phyloP scores from a whole-genome alignment of 177 flowering plant genomes.

The Telopea speciosissima region DNA sequence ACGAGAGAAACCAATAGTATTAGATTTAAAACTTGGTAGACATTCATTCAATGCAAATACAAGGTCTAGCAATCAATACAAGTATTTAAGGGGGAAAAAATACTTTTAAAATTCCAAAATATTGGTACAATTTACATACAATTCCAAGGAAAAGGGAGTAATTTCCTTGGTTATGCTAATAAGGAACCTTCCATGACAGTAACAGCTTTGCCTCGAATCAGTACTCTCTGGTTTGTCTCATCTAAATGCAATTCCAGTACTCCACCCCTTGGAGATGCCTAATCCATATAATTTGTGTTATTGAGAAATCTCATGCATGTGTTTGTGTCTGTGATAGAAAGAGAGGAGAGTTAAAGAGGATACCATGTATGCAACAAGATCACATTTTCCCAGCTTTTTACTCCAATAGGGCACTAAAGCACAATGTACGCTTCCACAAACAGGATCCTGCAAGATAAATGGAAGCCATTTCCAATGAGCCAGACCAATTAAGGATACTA shows the following conservation, averaged over 20 bases:
- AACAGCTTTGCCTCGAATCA: constrained; percentile 59
- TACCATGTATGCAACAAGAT: constrained; percentile 49
- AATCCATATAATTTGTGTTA: background rate
- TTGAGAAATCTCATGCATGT: background rate
- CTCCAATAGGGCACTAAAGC: constrained; percentile 71
- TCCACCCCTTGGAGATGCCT: constrained; percentile 88
- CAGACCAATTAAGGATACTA: too few species aligned
- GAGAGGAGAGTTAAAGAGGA: constrained; percentile 2
- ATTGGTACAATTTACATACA: too few species aligned
- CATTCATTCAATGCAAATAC: too few species aligned
- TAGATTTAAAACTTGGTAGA: too few species aligned
- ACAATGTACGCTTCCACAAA: constrained; percentile 79
- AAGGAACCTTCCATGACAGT: constrained; percentile 70
- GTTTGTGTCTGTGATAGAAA: background rate
- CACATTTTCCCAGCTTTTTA: constrained; percentile 55
- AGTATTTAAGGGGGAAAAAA: too few species aligned
- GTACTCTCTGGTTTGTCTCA: constrained; percentile 48
- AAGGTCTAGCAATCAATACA: too few species aligned
- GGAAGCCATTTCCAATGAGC: too few species aligned
- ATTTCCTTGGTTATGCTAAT: constrained; percentile 27
- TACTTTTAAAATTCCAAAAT: too few species aligned
- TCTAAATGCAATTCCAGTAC: constrained; percentile 50
- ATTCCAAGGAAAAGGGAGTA: background rate
- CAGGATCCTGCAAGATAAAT: constrained; percentile 60
- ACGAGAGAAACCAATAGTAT: too few species aligned